Evolutionary conservation across 108 stramenopile genomes (phyloP), one percentile per base, ranked within the genome.

Genomic region (Chaetoceros muelleri): DNA sequence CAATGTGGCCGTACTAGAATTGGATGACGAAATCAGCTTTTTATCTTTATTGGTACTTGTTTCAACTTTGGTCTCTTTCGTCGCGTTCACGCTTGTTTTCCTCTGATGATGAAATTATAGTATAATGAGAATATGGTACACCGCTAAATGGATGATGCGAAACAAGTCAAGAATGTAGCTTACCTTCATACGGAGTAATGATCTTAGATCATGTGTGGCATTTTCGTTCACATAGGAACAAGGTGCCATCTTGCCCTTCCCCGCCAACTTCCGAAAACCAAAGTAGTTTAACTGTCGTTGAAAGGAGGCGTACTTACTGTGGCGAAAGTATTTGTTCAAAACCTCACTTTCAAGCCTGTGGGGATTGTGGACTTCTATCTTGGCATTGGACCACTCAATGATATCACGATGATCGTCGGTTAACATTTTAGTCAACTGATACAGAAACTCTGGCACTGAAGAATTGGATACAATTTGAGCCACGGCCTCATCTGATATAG

Each of bases 231-330:
- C 85, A 65, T 94, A 94, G 3, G 87, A 90, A 62, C 92, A 94
- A 17, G 92, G 88, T 10, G 81, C 76, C 92, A 94, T 94, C 60
- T 94, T 94, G 8, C 92, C 92, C 63, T 94, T 94, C 18, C 92
- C 92, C 16, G 87, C 88, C 48, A 94, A 87, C 56, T 94, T 94
- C 3, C 92, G 70, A 55, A 94, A 94, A 24, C 92, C 92, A 60
- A 94, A 94, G 69, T 94, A 94, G 61, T 88, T 94, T 62, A 93
- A 70, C 55, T 93, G 92, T 19, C 92, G 65, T 62, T 91, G 90
- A 49, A 93, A 93, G 44, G 78, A 80, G 26, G 86, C 80, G 65
- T 89, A 93, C 55, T 93, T 93, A 57, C 85, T 85, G 68, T 93
- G 92, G 16, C 92, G 79, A 60, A 93, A 93, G 72, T 93, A 93